These are phyloP conservation scores for Dioscorea zingiberensis DNA, from an alignment of 106 monocot genomes.

Conservation along the genomic window DNA sequence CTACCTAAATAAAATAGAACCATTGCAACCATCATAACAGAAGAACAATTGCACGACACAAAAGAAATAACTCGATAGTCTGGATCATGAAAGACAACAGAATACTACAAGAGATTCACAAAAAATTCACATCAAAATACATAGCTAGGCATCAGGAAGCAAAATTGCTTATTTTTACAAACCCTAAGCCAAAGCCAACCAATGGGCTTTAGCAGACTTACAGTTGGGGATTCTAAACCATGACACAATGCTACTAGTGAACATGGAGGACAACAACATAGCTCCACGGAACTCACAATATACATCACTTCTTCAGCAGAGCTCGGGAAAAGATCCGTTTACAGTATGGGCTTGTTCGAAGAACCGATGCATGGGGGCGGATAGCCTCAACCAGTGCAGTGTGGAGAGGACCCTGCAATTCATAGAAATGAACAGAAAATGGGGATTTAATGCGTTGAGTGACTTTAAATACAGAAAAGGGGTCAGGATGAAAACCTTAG, in stretches of 20 bases:
- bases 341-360: constrained; percentile 2
- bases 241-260: background rate
- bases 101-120: too few relatives aligned
- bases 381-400: background rate
- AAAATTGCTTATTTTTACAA: constrained; percentile 19
- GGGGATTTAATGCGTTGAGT: too few relatives aligned
- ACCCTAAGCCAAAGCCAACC: background rate
- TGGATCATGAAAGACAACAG: too few relatives aligned
- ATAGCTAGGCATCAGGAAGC: too few relatives aligned
- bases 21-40: too few relatives aligned
- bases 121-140: too few relatives aligned
- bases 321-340: constrained; percentile 12
- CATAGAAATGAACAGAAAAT: background rate
- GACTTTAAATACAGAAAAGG: too few relatives aligned
- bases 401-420: constrained; percentile 2
- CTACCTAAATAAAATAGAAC: too few relatives aligned
- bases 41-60: too few relatives aligned
- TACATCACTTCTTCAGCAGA: constrained; percentile 21
- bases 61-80: background rate
- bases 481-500: constrained; percentile 57
- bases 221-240: background rate
- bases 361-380: constrained; percentile 3
- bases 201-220: background rate
- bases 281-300: background rate
- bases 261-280: constrained; percentile 5